These are phyloP conservation scores for Furcasterigmium sp. DNA, from an alignment of 2,329 filamentous ascomycete genomes.

Conservation along the genomic window DNA sequence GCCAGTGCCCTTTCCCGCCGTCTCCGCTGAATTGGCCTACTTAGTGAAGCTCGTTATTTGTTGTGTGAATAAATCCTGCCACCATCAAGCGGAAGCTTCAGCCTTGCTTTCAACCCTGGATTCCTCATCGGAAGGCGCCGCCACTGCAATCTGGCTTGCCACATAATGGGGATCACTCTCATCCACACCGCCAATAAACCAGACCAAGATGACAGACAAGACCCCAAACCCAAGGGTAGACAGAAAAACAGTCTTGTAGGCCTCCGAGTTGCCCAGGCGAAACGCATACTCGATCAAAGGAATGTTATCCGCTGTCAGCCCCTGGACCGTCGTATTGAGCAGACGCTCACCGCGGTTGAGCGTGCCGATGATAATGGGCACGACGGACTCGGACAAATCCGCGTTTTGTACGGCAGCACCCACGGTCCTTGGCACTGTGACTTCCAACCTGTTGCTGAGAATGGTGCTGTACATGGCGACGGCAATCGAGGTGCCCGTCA, in stretches of 20 bases:
- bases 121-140: background rate
- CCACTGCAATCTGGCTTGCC: background rate
- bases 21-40: too few species aligned
- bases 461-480: slow-evolving; percentile 26
- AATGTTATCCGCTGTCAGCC: slow-evolving; percentile 22
- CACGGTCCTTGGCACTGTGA: slow-evolving; percentile 22
- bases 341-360: slow-evolving; percentile 11
- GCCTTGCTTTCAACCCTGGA: background rate
- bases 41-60: too few species aligned
- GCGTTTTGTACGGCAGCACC: slow-evolving; percentile 25
- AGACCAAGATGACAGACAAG: background rate
- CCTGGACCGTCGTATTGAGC: slow-evolving; percentile 18
- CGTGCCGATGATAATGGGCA: slow-evolving; percentile 25
- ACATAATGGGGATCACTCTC: background rate
- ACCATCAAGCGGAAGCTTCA: background rate
- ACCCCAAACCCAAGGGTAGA: background rate
- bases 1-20: too few species aligned
- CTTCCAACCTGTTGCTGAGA: slow-evolving; percentile 23
- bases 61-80: background rate
- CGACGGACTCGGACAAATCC: slow-evolving; percentile 27
- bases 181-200: background rate
- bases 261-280: slow-evolving; percentile 24
- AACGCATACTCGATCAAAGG: slow-evolving; percentile 21
- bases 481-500: slow-evolving; percentile 25
- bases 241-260: slow-evolving; percentile 26